A percentile compares a stretch with the other conserved stretches of the same genome.
Conservation (phyloP, 768 basidiomycete genomes). For the Leucocoprinus leucothites region DNA sequence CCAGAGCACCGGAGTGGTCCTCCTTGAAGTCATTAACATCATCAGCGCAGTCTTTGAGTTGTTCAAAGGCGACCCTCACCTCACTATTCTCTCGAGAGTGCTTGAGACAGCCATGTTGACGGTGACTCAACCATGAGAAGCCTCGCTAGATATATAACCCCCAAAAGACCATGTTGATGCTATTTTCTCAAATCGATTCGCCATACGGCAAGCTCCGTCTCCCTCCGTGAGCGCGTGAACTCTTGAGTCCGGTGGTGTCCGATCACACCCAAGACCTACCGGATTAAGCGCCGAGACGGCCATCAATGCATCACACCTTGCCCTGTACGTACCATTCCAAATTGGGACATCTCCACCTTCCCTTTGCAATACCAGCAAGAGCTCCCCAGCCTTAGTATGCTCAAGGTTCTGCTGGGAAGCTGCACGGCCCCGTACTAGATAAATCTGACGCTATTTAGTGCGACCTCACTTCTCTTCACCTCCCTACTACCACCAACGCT, state of each 20-base stretch:
- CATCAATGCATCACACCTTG: too few relatives aligned
- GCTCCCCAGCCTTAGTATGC: background rate
- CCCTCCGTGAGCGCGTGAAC: too few relatives aligned
- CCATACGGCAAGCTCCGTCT: background rate
- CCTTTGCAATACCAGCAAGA: background rate
- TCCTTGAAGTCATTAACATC: constrained; percentile 19
- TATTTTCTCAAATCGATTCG: background rate
- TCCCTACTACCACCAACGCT: background rate
- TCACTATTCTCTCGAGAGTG: constrained; percentile 6
- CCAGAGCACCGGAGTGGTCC: constrained; percentile 41
- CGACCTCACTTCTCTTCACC: background rate
- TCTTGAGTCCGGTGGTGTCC: too few relatives aligned
- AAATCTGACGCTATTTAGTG: background rate
- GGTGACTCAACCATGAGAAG: background rate
- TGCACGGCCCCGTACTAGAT: background rate
- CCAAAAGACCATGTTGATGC: background rate
- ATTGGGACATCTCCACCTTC: background rate
- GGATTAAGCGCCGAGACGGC: too few relatives aligned
- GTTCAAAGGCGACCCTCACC: background rate
- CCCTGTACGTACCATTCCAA: background rate
- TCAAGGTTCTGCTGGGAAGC: background rate
- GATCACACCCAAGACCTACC: too few relatives aligned
- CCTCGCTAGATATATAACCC: background rate
- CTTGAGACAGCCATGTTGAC: background rate
- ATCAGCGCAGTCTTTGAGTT: background rate